Evolutionary conservation across 2,329 filamentous ascomycete species (phyloP).

Genomic region (Eurotiales sp.): DNA sequence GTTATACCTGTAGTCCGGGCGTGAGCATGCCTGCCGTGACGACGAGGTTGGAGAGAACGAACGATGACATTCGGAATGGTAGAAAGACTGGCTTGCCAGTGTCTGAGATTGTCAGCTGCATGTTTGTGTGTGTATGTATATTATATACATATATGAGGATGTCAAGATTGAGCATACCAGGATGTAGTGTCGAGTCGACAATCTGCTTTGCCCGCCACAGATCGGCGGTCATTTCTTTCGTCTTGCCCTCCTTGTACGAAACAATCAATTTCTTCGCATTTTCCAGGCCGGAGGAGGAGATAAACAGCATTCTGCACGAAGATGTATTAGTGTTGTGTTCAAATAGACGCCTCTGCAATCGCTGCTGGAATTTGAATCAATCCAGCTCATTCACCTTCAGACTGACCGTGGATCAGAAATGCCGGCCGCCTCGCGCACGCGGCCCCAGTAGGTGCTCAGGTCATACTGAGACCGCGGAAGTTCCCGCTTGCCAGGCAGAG

Average conservation of each 20-base stretch:
- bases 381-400: no score
- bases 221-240: constrained; percentile 77
- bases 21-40: constrained; percentile 97
- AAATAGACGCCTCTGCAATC: no score
- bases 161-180: constrained; percentile 56
- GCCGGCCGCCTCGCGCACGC: constrained; percentile 82
- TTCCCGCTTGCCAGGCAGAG: constrained; percentile 66
- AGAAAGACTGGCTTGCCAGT: constrained; percentile 88
- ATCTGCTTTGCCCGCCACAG: constrained; percentile 96
- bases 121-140: no score
- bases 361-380: no score
- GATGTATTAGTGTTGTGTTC: not conserved
- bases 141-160: not conserved
- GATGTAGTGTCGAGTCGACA: constrained; percentile 92
- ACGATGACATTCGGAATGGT: constrained; percentile 96
- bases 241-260: constrained; percentile 80
- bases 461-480: constrained; percentile 91
- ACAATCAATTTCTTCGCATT: constrained; percentile 77
- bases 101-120: constrained; percentile 59
- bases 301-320: constrained; percentile 73
- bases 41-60: constrained; percentile 86
- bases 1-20: constrained; percentile 68
- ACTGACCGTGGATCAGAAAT: constrained; percentile 88
- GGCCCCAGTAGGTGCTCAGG: constrained; percentile 88
- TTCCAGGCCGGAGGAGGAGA: constrained; percentile 73